Percentiles rank a stretch among this genome's conserved stretches.
Evolutionary conservation across 2,329 filamentous ascomycete genomes (phyloP).

Genomic region (Neospermospora avenae): DNA sequence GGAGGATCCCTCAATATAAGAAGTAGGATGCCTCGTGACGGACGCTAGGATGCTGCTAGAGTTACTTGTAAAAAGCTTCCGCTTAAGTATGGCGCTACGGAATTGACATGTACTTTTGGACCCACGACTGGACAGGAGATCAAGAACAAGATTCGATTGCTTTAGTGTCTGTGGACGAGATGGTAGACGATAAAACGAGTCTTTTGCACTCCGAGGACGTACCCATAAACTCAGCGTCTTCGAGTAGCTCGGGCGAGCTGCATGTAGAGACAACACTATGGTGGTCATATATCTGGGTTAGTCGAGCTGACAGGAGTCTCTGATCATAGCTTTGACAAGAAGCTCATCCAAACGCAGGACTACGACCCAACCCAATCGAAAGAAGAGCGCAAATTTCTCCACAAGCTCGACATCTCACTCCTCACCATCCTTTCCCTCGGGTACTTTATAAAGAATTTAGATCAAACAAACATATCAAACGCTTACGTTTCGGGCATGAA

Average conservation of each 20-base stretch:
- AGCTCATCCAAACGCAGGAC: not conserved
- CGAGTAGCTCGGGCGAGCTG: constrained; percentile 6
- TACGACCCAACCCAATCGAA: constrained; percentile 23
- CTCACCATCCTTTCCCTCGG: constrained; percentile 30
- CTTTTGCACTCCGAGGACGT: not conserved
- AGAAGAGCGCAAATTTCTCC: constrained; percentile 28
- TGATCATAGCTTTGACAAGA: not conserved
- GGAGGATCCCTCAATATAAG: not conserved
- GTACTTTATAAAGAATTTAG: constrained; percentile 34
- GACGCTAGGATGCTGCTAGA: not conserved
- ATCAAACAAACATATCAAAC: constrained; percentile 36
- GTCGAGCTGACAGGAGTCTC: not conserved
- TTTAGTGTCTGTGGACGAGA: not conserved
- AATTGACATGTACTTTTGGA: not conserved
- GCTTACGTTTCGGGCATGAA: constrained; percentile 46
- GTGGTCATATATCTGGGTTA: constrained; percentile 32
- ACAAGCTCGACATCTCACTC: constrained; percentile 30
- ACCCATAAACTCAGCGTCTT: constrained; percentile 5
- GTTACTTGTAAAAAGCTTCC: not conserved
- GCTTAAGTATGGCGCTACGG: not conserved
- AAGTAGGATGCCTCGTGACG: not conserved
- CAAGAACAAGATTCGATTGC: not conserved
- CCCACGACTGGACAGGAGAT: not conserved
- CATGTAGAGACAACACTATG: constrained; percentile 19
- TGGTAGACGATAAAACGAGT: not conserved